Evolutionary conservation across 768 basidiomycete species (phyloP).

Genomic region (Boletus speciosus): DNA sequence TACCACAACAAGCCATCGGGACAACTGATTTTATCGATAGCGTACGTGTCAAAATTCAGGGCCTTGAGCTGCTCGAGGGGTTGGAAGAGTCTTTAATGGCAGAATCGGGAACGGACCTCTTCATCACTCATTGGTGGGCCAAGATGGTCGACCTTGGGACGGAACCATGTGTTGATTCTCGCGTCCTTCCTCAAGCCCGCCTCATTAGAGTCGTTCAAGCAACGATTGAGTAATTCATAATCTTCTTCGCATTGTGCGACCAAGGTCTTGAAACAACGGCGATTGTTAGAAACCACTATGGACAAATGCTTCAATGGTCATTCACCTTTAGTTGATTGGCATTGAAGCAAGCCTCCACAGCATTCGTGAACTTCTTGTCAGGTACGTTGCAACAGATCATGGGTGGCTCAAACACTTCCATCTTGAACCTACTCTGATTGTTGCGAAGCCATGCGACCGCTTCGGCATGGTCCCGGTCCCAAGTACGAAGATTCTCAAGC

Average conservation of each 20-base stretch:
- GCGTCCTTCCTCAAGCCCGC: slow-evolving; percentile 49
- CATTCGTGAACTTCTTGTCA: slow-evolving; percentile 55
- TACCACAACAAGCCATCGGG: slow-evolving; percentile 73
- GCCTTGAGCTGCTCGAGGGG: slow-evolving; percentile 44
- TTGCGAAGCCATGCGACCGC: slow-evolving; percentile 71
- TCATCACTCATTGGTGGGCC: slow-evolving; percentile 56
- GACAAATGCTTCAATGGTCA: not conserved
- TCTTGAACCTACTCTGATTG: slow-evolving; percentile 64
- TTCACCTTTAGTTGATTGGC: slow-evolving; percentile 60
- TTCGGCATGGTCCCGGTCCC: slow-evolving; percentile 59
- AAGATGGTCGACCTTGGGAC: slow-evolving; percentile 38
- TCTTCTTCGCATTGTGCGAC: slow-evolving; percentile 83
- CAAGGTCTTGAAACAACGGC: slow-evolving; percentile 56
- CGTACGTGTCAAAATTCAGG: slow-evolving; percentile 78
- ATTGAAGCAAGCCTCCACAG: slow-evolving; percentile 72
- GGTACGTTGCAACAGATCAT: slow-evolving; percentile 68
- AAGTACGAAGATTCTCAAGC: slow-evolving; percentile 46
- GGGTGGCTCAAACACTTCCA: slow-evolving; percentile 85
- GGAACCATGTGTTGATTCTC: slow-evolving; percentile 66
- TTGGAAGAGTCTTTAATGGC: not conserved
- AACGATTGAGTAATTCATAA: slow-evolving; percentile 62
- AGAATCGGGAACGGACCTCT: slow-evolving; percentile 44
- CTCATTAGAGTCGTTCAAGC: slow-evolving; percentile 60
- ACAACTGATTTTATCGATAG: slow-evolving; percentile 75
- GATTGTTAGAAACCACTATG: not conserved